These are phyloP conservation scores for Debaryomyces nepalensis DNA, from an alignment of 1,139 yeast species.

Conservation along the genomic window DNA sequence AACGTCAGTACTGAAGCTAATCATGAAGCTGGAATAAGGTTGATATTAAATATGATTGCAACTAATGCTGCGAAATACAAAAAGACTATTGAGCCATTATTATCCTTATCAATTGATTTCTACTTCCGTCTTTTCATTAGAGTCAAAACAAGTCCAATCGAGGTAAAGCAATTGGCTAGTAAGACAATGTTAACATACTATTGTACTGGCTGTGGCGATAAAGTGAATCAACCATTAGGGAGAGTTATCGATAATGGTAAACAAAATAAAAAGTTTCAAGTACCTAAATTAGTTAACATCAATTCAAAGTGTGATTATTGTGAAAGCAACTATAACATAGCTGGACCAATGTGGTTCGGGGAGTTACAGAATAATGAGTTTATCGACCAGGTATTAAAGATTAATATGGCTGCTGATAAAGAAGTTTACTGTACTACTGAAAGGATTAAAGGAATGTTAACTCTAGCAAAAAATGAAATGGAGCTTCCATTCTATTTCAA, in stretches of 20 bases:
- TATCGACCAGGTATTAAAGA: constrained; percentile 61
- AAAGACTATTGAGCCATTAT: constrained; percentile 81
- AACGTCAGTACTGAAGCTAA: constrained; percentile 78
- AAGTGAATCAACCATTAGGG: constrained; percentile 75
- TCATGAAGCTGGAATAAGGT: constrained; percentile 90
- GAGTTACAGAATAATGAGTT: constrained; percentile 71
- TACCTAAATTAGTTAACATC: constrained; percentile 47
- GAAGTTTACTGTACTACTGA: constrained; percentile 74
- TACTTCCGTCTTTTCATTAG: constrained; percentile 85
- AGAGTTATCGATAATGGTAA: constrained; percentile 47
- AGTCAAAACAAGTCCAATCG: constrained; percentile 75
- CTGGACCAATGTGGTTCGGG: constrained; percentile 98
- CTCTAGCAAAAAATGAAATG: constrained; percentile 76
- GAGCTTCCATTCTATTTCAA: constrained; percentile 77
- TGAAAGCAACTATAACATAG: constrained; percentile 69
- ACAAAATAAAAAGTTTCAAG: constrained; percentile 37
- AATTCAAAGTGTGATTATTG: constrained; percentile 70
- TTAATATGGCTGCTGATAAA: constrained; percentile 52
- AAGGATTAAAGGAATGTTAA: constrained; percentile 90
- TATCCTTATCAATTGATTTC: constrained; percentile 86
- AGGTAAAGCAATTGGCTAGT: constrained; percentile 75
- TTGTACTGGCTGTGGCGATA: constrained; percentile 87
- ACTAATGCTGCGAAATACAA: constrained; percentile 89
- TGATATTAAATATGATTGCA: constrained; percentile 77
- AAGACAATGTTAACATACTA: constrained; percentile 79